phyloP scores from a whole-genome alignment of 768 basidiomycete genomes.

The Tulasnella sp. region DNA sequence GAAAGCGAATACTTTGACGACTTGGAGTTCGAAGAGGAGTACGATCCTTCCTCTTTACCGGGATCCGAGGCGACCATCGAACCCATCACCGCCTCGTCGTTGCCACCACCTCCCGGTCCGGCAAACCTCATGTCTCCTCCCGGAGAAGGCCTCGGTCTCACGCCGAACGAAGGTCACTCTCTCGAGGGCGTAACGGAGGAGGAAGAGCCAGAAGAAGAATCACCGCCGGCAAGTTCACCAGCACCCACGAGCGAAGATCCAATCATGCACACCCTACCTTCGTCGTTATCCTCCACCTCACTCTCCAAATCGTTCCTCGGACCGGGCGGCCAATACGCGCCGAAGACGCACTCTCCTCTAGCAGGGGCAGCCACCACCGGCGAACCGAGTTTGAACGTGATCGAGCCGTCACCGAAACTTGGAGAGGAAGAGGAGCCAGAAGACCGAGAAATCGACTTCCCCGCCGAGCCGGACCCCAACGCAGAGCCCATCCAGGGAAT shows the following conservation, averaged over 20 bases:
- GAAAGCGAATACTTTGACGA: background rate
- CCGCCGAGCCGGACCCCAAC: slow-evolving; percentile 9
- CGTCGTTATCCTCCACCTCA: background rate
- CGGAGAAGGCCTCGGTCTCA: background rate
- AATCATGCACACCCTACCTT: background rate
- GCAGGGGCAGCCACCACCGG: background rate
- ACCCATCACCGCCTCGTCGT: slow-evolving; percentile 7
- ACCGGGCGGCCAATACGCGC: background rate
- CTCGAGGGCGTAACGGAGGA: slow-evolving; percentile 13
- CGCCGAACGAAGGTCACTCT: background rate
- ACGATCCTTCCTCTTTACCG: slow-evolving; percentile 2
- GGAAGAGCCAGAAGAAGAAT: slow-evolving; percentile 9
- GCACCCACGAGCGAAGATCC: background rate
- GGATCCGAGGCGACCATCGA: background rate
- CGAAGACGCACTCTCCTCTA: background rate
- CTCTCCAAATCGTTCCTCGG: background rate
- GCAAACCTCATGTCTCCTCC: background rate
- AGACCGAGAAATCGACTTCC: slow-evolving; percentile 5
- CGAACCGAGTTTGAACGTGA: background rate
- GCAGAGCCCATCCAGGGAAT: slow-evolving; percentile 26
- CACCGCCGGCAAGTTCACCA: background rate
- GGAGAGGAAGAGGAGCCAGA: background rate
- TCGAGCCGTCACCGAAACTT: background rate
- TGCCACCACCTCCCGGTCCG: slow-evolving; percentile 2
- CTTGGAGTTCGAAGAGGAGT: slow-evolving; percentile 1